Base-by-base conservation (phyloP, 805 yeast species). In the Dipodascus geniculatus region DNA sequence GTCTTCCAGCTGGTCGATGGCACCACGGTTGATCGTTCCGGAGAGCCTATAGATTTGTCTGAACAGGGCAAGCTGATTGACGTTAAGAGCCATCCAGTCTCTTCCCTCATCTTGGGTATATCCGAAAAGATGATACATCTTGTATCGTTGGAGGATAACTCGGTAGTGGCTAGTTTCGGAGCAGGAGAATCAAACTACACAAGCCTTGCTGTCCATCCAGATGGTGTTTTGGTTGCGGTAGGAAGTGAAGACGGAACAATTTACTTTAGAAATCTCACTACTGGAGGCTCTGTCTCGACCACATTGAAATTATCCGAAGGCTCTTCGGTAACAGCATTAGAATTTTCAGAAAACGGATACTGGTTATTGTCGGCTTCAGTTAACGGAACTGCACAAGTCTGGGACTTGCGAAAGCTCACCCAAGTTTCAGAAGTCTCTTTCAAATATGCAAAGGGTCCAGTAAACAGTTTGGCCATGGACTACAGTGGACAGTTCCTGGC, bases 281-380 rank as follows among this genome's bases (percentile, higher is more conserved):
- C 68, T 24, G 72, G 76, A 1, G 60, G 60, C 9, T 53, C 65
- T 19, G 74, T 69, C 8, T 63, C 78, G 2, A 64, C 67, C 2
- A 58, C 76, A 22, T 55, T 56, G 1, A 58, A 65, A 0, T 50
- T 28, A 14, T 42, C 55, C 2, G 63, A 60, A n/a, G 57, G 59
- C 35, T 54, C 58, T 0, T 38, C 52, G 0, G 67, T 77, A 8
- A 57, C 64, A 3, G 64, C 68, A n/a, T 54, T 82, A 11, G 61
- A 64, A 47, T 82, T 81, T 66, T 84, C 83, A 1, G 68, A 71
- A 24, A 84, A 84, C 61, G 91, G 91, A 1, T 82, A 79, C 63
- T 81, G 83, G 77, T 62, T 84, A 47, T 61, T 59, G 76, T 24
- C 31, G 19, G 24, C 65, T 8, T 59, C 66, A 4, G 52, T 62